phyloP scores from a whole-genome alignment of 768 basidiomycete genomes.

The Boletus patriciae region DNA sequence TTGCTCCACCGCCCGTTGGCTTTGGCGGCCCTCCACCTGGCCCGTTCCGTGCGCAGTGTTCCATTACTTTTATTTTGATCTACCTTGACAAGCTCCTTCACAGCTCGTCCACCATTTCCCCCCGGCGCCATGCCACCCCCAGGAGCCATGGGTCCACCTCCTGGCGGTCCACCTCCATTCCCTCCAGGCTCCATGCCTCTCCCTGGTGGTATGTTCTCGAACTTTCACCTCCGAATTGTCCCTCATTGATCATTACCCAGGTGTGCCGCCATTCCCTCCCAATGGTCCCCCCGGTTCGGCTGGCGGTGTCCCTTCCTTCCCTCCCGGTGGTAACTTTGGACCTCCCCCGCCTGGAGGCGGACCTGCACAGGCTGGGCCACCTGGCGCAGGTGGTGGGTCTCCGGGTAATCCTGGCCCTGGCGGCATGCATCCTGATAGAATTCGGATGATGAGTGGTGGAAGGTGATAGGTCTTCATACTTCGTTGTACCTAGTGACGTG shows the following conservation, averaged over 20 bases:
- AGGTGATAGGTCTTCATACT: slow-evolving; percentile 12
- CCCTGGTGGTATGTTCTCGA: slow-evolving; percentile 43
- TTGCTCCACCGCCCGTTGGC: slow-evolving; percentile 52
- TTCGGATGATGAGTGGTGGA: slow-evolving; percentile 68
- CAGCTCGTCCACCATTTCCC: slow-evolving; percentile 71
- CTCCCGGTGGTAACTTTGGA: slow-evolving; percentile 34
- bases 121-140: slow-evolving; percentile 52
- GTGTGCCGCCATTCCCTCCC: slow-evolving; percentile 55
- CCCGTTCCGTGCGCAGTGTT: slow-evolving; percentile 17
- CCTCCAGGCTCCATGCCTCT: slow-evolving; percentile 59
- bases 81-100: slow-evolving; percentile 9
- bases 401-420: slow-evolving; percentile 49
- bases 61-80: neutral
- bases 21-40: slow-evolving; percentile 53
- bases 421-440: slow-evolving; percentile 82
- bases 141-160: slow-evolving; percentile 52
- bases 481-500: neutral
- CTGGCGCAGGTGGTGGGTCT: slow-evolving; percentile 27
- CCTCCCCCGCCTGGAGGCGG: slow-evolving; percentile 41
- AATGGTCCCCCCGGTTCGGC: slow-evolving; percentile 34
- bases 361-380: slow-evolving; percentile 46
- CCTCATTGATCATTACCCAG: slow-evolving; percentile 20
- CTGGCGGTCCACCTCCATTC: slow-evolving; percentile 69
- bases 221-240: neutral
- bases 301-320: slow-evolving; percentile 33